Base-by-base conservation (phyloP, 116 monocot species). In the Trichopus zeylanicus region DNA sequence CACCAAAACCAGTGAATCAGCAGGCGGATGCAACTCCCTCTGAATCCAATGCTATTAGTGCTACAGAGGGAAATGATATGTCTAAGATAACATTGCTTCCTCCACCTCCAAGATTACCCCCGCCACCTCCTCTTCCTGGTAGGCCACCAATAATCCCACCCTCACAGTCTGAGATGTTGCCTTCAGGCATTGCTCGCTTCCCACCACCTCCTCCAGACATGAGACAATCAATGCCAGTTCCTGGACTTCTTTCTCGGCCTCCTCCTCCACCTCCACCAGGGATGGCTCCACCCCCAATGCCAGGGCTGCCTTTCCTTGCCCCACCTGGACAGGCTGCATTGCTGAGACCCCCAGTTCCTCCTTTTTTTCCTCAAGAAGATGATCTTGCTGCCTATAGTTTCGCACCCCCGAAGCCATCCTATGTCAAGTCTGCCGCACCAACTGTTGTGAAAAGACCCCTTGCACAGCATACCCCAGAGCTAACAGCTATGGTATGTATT, bases 361-460 rank as follows among this genome's bases (percentile, higher is more conserved):
- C 73, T 46, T 78, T 75, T 30, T 49, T 19, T 47, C 74, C 78
- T 48, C 21, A 69, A 32, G 75, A 83, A n/a, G 75, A 74, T 71
- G 83, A 77, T 54, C 26, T 68, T 13, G 46, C 46, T 67, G 39
- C 73, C 4, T 70, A 54, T 24, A 71, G 31, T 18, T 10, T 70
- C 46, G 53, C 57, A 42, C 84, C 81, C 51, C 87, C 63, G 27
- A 86, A 86, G 62, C 97, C 97, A 64, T 97, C 98, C 37, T 98
- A 88, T 83, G 85, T 98, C 1, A 98, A 88, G 46, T 88, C 98
- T 31, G 98, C 98, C 18, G 98, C 88, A 57, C 77, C 98, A 19
- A 98, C 98, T 20, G 98, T 98, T 54, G 91, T 98, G 9, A 98
- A 98, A 69, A 81, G 91, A 61, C 98, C 98, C 23, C 64, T 98